Evolutionary conservation across 2,329 filamentous ascomycete genomes (phyloP).

Genomic region (Ophiostoma sp.): DNA sequence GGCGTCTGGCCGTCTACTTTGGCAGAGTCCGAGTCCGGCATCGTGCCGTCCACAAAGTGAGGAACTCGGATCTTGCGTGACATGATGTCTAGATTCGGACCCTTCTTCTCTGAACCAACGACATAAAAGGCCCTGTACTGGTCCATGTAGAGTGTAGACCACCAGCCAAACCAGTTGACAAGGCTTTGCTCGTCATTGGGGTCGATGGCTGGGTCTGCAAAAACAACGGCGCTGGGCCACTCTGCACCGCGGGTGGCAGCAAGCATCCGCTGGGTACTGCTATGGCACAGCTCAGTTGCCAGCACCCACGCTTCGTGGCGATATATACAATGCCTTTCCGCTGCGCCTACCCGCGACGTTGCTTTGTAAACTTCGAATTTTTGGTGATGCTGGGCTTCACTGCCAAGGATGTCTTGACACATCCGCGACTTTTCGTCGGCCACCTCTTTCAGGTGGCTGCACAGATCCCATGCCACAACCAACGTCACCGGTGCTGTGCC

Average conservation of each 20-base stretch:
- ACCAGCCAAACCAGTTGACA: slow-evolving; percentile 58
- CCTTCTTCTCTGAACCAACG: slow-evolving; percentile 41
- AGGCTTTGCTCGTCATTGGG: slow-evolving; percentile 57
- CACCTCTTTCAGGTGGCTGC: slow-evolving; percentile 31
- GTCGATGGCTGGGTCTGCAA: slow-evolving; percentile 46
- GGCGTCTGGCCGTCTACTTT: background rate
- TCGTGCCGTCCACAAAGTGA: background rate
- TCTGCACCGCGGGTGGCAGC: slow-evolving; percentile 6
- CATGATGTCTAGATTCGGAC: slow-evolving; percentile 18
- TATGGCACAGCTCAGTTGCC: background rate
- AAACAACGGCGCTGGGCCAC: slow-evolving; percentile 37
- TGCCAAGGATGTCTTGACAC: background rate
- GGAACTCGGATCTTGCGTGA: slow-evolving; percentile 26
- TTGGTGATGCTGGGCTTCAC: background rate
- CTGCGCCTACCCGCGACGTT: background rate
- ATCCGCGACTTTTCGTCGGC: background rate
- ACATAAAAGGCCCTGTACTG: slow-evolving; percentile 51
- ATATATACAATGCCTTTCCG: background rate
- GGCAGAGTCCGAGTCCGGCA: background rate
- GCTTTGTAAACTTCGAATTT: too few relatives aligned
- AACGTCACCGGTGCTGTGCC: slow-evolving; percentile 30
- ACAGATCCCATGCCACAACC: slow-evolving; percentile 36
- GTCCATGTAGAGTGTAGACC: slow-evolving; percentile 47
- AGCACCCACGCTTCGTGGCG: background rate
- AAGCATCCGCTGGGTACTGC: background rate